These are phyloP conservation scores for Elsinoe australis DNA, from an alignment of 2,329 filamentous ascomycete species.

Conservation along the genomic window DNA sequence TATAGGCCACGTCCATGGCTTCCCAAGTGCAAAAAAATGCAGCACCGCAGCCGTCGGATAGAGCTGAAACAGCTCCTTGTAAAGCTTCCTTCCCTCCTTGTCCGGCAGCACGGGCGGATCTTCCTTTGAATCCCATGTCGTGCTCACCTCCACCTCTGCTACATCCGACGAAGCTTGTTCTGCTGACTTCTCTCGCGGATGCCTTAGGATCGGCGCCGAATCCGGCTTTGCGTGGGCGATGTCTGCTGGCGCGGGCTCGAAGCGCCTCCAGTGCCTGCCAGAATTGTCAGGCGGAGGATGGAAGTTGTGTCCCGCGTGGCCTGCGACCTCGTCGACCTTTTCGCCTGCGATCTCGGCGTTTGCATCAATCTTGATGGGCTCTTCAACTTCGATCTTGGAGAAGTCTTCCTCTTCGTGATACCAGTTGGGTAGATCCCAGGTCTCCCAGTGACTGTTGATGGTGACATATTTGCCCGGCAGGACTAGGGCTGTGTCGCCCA, in stretches of 20 bases:
- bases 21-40: slow-evolving; percentile 27
- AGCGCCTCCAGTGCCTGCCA: slow-evolving; percentile 1
- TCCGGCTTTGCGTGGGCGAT: too few relatives aligned
- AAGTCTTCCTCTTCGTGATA: slow-evolving; percentile 19
- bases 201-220: neutral
- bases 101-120: neutral
- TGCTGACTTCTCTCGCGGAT: neutral
- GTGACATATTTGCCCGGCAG: slow-evolving; percentile 26
- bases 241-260: too few relatives aligned
- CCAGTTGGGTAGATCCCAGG: slow-evolving; percentile 29
- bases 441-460: slow-evolving; percentile 28
- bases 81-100: slow-evolving; percentile 20
- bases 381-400: neutral
- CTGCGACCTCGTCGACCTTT: slow-evolving; percentile 4
- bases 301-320: slow-evolving; percentile 8
- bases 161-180: neutral
- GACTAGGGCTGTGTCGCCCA: slow-evolving; percentile 26
- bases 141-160: neutral
- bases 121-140: neutral
- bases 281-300: slow-evolving; percentile 9
- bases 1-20: slow-evolving; percentile 24
- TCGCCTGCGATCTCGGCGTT: slow-evolving; percentile 7
- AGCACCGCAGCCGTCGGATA: slow-evolving; percentile 24
- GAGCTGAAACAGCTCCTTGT: slow-evolving; percentile 22
- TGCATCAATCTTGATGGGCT: slow-evolving; percentile 1